Evolutionary conservation across 2,329 filamentous ascomycete genomes (phyloP).

Genomic region (Colletotrichum spinosum): DNA sequence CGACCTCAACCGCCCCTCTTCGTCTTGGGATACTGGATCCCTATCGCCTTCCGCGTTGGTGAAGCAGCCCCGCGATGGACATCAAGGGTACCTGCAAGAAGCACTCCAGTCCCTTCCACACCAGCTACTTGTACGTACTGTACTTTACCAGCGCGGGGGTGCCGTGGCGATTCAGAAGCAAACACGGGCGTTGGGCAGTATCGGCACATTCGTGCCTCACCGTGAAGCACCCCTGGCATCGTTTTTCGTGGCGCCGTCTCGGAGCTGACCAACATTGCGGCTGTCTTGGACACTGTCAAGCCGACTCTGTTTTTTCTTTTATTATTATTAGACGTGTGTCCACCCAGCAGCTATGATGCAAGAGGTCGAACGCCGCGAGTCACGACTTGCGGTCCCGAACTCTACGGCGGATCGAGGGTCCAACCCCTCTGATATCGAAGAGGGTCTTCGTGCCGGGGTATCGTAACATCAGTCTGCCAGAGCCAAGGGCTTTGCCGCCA

Average conservation of each 20-base stretch:
- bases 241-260: conserved; percentile 16
- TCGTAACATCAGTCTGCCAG: conserved; percentile 13
- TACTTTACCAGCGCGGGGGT: no score
- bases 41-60: conserved; percentile 22
- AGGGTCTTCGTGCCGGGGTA: conserved; percentile 15
- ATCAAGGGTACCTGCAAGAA: background rate
- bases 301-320: background rate
- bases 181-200: background rate
- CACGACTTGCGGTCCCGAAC: conserved; percentile 32
- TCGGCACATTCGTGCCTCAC: background rate
- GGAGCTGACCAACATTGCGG: conserved; percentile 8
- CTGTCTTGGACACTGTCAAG: conserved; percentile 20
- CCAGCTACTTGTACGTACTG: no score
- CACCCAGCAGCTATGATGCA: conserved; percentile 25
- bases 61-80: conserved; percentile 31
- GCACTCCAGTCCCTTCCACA: background rate
- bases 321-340: no score
- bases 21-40: conserved; percentile 30
- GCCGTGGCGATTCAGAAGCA: background rate
- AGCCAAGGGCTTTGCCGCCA: conserved; percentile 35
- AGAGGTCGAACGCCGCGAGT: conserved; percentile 33
- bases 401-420: conserved; percentile 33
- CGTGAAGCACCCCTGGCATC: conserved; percentile 5
- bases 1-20: conserved; percentile 14
- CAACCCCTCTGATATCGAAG: conserved; percentile 33